Evolutionary conservation across 352 stramenopile species (phyloP), one percentile per base, ranked within the genome.

Genomic region (Aphanomyces euteiches): DNA sequence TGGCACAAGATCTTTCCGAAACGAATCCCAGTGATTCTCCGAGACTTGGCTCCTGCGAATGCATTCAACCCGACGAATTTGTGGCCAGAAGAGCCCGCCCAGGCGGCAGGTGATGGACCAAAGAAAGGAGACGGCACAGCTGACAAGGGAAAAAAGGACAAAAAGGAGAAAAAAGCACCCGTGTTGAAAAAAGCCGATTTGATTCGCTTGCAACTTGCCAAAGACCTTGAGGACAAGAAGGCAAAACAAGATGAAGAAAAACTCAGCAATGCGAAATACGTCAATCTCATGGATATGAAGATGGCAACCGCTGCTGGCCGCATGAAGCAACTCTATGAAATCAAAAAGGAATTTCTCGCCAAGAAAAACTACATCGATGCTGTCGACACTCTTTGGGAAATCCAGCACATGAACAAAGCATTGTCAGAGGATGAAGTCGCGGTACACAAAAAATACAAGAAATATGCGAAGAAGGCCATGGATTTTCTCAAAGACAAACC

Each of bases 1-100:
- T 95, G 87, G 87, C 85, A 95, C 75, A 95, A 95, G 76, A 77
- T 95, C 53, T 95, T 86, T 82, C 87, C 87, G 10, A 84, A 95
- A 76, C 84, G 87, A 69, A 95, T 95, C 81, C 87, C 87, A 45
- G 85, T 95, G 77, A 95, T 95, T 67, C 77, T 95, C 67, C 87
- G 87, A 37, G 85, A 94, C 56, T 67, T 94, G 65, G 87, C 87
- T 67, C 87, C 87, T 10, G 90, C 82, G 40, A 94, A 94, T 69
- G 85, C 87, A 36, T 94, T 94, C 77, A 93, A 94, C 77, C 87
- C 87, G 47, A 86, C 84, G 53, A 92, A 93, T 57, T 66, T 95
- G 58, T 95, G 87, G 87, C 87, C 87, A 1, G 83, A 92, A 50
- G 87, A 95, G 66, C 81, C 92, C 70, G 77, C 86, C 38, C 76